A percentile compares a stretch with the other conserved stretches of the same genome.
Conservation (phyloP, 805 yeast species). For the Kluyveromyces aestuarii region DNA sequence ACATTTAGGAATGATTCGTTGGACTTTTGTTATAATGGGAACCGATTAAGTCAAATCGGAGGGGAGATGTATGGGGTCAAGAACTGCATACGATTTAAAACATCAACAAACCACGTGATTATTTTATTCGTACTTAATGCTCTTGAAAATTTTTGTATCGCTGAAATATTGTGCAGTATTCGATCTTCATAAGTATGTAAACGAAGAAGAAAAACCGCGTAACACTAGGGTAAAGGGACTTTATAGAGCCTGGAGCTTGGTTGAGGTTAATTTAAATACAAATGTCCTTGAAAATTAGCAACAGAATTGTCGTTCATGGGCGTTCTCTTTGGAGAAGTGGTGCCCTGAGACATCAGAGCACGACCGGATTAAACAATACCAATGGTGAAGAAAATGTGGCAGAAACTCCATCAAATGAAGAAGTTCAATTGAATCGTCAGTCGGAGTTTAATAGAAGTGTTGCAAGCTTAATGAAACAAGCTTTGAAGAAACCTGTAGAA, state of each 20-base stretch:
- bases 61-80: no score
- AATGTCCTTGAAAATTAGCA: neutral
- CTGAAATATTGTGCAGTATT: neutral
- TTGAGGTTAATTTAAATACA: neutral
- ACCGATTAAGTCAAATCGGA: no score
- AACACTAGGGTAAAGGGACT: neutral
- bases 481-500: conserved; percentile 12
- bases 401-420: conserved; percentile 9
- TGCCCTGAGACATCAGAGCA: neutral
- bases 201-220: neutral
- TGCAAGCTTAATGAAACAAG: conserved; percentile 9
- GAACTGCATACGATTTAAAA: no score
- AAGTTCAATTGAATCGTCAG: conserved; percentile 17
- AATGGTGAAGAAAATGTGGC: conserved; percentile 1
- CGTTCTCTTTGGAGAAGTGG: neutral
- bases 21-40: no score
- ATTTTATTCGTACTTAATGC: neutral
- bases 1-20: neutral
- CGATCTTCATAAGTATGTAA: neutral
- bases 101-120: neutral
- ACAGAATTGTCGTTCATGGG: neutral
- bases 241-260: neutral
- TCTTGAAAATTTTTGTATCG: neutral
- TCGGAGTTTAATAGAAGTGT: conserved; percentile 21
- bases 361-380: neutral